Evolutionary conservation across 2,329 filamentous ascomycete species (phyloP), one percentile per base, ranked within the genome.

Genomic region (Penicillium sp.): DNA sequence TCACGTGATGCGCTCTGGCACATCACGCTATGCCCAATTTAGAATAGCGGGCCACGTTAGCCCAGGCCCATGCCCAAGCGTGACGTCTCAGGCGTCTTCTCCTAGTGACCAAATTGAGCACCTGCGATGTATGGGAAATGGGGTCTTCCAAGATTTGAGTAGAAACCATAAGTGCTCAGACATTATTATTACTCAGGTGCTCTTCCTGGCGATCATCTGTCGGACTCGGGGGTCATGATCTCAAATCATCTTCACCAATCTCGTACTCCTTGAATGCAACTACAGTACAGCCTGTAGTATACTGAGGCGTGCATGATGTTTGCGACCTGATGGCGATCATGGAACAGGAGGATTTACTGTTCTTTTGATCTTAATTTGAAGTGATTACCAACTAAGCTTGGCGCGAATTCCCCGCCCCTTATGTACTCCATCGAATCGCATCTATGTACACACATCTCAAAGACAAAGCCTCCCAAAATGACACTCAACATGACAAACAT

Each of bases 21-120:
- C 35, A 17, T 12, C n/a, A 9, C n/a, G 35, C 59, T 63, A 62
- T 22, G 19, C 58, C 53, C 0, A 17, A 38, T 55, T 12, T 0
- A 9, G 60, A 12, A 30, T 59, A 62, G 62, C 53, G 28, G 22
- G 10, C 33, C 22, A 49, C 51, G 17, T 4, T 40, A 40, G 45
- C n/a, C 51, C 30, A 56, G n/a, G n/a, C n/a, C 44, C 49, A 28
- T 15, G 35, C 35, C 13, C 35, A 37, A 13, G 35, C 35, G 3
- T 37, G 35, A 37, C 35, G 35, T 37, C 35, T 37, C 35, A 37
- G 35, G 35, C 55, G 62, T 56, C 51, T 28, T 56, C 49, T 44
- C 42, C 58, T 30, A 57, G 54, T 66, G 65, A 66, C 65, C 53
- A 64, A 24, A 55, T 40, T 44, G 53, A 53, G 49, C 51, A 54